A percentile compares a stretch with the other conserved stretches of the same genome.
These are phyloP conservation scores for Cystobasidiaceae sp. DNA, from an alignment of 1,284 basidiomycete genomes.

Conservation along the genomic window DNA sequence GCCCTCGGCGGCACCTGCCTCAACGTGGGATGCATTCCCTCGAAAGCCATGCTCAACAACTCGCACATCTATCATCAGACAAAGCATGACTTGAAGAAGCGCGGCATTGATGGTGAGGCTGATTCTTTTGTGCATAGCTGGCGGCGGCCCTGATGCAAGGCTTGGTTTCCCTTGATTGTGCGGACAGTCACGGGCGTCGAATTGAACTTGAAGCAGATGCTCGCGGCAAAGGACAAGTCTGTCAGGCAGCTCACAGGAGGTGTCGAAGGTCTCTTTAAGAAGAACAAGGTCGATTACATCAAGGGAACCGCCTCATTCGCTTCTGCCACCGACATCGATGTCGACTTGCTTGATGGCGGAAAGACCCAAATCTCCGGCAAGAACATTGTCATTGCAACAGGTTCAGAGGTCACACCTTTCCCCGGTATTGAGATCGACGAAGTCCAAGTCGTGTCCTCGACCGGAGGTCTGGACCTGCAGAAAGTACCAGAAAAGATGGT, in stretches of 20 bases:
- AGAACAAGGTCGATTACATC: constrained; percentile 98
- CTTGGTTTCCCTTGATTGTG: constrained; percentile 27
- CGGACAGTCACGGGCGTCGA: constrained; percentile 62
- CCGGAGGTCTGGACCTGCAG: constrained; percentile 82
- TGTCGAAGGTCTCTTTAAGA: constrained; percentile 89
- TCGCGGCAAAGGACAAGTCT: constrained; percentile 81
- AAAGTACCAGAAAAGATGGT: constrained; percentile 94
- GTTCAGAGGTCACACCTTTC: constrained; percentile 94
- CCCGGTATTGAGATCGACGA: constrained; percentile 90
- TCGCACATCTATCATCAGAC: constrained; percentile 95
- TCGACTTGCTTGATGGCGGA: constrained; percentile 81
- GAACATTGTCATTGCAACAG: constrained; percentile 95
- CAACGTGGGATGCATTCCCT: constrained; percentile 77
- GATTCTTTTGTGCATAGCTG: constrained; percentile 61
- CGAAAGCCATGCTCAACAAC: constrained; percentile 71
- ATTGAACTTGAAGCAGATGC: constrained; percentile 86
- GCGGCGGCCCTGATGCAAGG: constrained; percentile 63
- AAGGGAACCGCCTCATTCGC: constrained; percentile 88
- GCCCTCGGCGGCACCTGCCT: constrained; percentile 93
- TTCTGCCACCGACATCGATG: constrained; percentile 68
- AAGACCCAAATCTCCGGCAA: constrained; percentile 77
- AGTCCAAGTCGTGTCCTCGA: constrained; percentile 90
- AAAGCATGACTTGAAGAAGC: constrained; percentile 77
- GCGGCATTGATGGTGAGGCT: constrained; percentile 79
- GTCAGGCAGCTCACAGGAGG: constrained; percentile 85